These are phyloP conservation scores for Pontederia paniculata DNA, from an alignment of 176 grass and related monocot species.

Conservation along the genomic window DNA sequence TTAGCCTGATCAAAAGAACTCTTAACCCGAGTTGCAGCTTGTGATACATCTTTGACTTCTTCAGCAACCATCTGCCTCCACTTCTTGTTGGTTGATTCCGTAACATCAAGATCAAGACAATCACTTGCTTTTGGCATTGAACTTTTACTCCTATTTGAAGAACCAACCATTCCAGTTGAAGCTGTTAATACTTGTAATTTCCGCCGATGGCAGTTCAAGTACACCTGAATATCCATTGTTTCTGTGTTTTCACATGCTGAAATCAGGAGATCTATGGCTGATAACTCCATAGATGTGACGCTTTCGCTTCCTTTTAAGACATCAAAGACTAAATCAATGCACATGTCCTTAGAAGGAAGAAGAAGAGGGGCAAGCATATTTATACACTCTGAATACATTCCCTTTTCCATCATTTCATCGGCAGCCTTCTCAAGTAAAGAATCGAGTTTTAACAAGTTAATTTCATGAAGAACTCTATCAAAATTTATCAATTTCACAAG, in stretches of 20 bases:
- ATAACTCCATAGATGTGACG: slow-evolving; percentile 58
- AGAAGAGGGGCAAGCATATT: slow-evolving; percentile 78
- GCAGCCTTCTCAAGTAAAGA: slow-evolving; percentile 58
- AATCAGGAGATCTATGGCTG: slow-evolving; percentile 79
- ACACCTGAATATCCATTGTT: slow-evolving; percentile 61
- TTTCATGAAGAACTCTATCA: slow-evolving; percentile 81
- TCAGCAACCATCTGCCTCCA: slow-evolving; percentile 58
- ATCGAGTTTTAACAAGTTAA: slow-evolving; percentile 88
- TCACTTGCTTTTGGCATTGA: slow-evolving; percentile 5
- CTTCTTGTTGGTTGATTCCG: slow-evolving; percentile 42
- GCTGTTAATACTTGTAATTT: slow-evolving; percentile 72
- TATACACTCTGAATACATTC: slow-evolving; percentile 71
- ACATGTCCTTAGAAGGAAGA: slow-evolving; percentile 71
- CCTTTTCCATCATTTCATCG: slow-evolving; percentile 70
- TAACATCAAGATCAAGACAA: slow-evolving; percentile 41
- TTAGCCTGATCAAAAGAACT: slow-evolving; percentile 49
- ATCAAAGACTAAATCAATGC: slow-evolving; percentile 37
- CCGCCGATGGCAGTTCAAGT: slow-evolving; percentile 72
- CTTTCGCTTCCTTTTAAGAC: slow-evolving; percentile 33
- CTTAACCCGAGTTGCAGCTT: slow-evolving; percentile 52
- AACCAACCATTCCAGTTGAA: slow-evolving; percentile 60
- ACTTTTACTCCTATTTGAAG: slow-evolving; percentile 20
- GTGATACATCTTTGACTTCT: slow-evolving; percentile 61
- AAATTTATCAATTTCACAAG: slow-evolving; percentile 54
- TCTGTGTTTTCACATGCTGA: slow-evolving; percentile 81